Evolutionary conservation across 805 yeast species (phyloP), one percentile per base, ranked within the genome.

Genomic region (Sugiyamaella floridensis): DNA sequence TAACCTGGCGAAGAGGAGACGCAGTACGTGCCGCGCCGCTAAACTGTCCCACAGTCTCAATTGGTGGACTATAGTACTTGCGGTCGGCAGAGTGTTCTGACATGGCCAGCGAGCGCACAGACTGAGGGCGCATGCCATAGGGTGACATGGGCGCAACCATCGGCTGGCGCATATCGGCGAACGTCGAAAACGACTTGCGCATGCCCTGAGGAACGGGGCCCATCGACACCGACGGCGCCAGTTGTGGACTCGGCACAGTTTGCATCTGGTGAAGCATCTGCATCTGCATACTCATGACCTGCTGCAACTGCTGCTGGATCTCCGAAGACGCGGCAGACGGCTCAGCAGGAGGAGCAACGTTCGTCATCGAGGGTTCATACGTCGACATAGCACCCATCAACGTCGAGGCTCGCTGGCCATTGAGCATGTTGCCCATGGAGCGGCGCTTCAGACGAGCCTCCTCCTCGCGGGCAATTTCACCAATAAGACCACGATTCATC

Each of bases 381-480:
- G 20, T 29, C 19, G 42, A 16, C 12, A 43, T 44, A 5, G 28
- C 18, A 7, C 40, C 42, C 48, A 53, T 28, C 52, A 53, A 29
- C 15, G 56, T 52, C 19, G 49, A 40, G 7, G 55, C 45, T 2
- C 56, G 52, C 41, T 51, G 57, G 12, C 53, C 58, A 6, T 49
- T 56, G 15, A 50, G 22, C n/a, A 40, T 20, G 15, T 54, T 55
- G 20, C 55, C 48, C 16, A 49, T 15, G 5, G 56, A 55, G 12
- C 59, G 48, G 40, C 74, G 58, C 15, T 65, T 60, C 20, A 54
- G 48, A 54, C 67, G 66, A 46, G 68, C 67, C 32, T 71, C 71
- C 51, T 71, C 72, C 48, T 70, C 74, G 1, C 65, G 60, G 11
- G 70, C 68, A 49, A 71, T 71, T 50, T 68, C 73, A 15, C 69